Conservation (phyloP, 1,284 basidiomycete genomes). For the Tilletia horrida region DNA sequence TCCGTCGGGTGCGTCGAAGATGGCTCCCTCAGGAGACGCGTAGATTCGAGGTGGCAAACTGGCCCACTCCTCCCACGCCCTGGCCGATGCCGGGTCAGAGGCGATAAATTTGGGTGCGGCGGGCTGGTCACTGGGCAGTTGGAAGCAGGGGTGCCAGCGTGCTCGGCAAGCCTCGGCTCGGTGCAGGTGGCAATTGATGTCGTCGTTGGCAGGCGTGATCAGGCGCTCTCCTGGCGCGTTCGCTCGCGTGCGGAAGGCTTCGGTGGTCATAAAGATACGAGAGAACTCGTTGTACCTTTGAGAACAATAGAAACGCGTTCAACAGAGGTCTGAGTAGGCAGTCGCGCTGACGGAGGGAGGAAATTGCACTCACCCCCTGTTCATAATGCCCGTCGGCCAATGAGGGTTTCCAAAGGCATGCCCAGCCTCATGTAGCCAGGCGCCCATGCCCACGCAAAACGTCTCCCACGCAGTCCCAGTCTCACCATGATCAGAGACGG, state of each 20-base stretch:
- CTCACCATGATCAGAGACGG: conserved; percentile 36
- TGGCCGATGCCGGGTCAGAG: conserved; percentile 25
- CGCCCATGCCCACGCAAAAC: conserved; percentile 39
- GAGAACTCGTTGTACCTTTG: conserved; percentile 37
- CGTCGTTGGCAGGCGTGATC: conserved; percentile 30
- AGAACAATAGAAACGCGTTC: too few relatives aligned
- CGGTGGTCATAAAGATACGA: conserved; percentile 41
- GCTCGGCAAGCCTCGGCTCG: conserved; percentile 33
- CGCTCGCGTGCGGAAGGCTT: conserved; percentile 24
- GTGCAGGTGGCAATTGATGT: conserved; percentile 33
- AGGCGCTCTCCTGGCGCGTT: conserved; percentile 15
- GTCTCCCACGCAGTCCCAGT: conserved; percentile 34
- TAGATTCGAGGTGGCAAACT: conserved; percentile 16
- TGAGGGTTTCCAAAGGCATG: conserved; percentile 37
- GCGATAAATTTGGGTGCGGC: conserved; percentile 27
- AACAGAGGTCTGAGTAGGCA: too few relatives aligned
- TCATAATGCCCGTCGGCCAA: conserved; percentile 34
- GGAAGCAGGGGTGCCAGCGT: conserved; percentile 36
- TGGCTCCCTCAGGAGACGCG: background rate
- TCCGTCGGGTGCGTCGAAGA: background rate
- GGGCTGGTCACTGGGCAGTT: conserved; percentile 29
- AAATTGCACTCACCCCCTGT: conserved; percentile 22
- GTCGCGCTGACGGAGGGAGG: too few relatives aligned
- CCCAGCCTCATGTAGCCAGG: conserved; percentile 35
- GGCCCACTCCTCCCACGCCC: conserved; percentile 30